Percentiles rank a stretch among this genome's conserved stretches.
Conservation (phyloP, 352 stramenopile genomes). For the Globisporangium cystogenes region DNA sequence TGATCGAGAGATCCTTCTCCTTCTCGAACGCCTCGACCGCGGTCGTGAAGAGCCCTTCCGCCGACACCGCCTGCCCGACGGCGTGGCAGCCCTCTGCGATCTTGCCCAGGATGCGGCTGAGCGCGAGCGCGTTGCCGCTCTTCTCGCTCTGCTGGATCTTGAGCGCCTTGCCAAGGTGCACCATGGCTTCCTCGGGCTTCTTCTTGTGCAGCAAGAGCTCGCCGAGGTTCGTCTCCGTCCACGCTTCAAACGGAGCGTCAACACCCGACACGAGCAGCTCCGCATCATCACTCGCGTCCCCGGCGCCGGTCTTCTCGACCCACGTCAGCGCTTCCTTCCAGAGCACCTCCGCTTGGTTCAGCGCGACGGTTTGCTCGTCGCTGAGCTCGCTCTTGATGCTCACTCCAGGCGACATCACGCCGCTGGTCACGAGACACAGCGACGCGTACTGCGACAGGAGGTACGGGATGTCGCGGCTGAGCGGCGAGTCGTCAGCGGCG, state of each 20-base stretch:
- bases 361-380: slow-evolving; percentile 34
- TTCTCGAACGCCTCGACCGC: slow-evolving; percentile 69
- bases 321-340: slow-evolving; percentile 63
- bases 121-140: slow-evolving; percentile 40
- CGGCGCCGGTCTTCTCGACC: slow-evolving; percentile 33
- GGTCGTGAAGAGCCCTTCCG: slow-evolving; percentile 63
- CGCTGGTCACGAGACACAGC: slow-evolving; percentile 43
- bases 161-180: slow-evolving; percentile 61
- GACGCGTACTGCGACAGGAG: slow-evolving; percentile 65
- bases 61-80: slow-evolving; percentile 62
- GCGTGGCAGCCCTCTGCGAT: slow-evolving; percentile 62
- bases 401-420: slow-evolving; percentile 20
- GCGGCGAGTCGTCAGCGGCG: slow-evolving; percentile 32
- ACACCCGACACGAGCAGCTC: slow-evolving; percentile 47
- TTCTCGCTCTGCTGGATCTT: slow-evolving; percentile 49
- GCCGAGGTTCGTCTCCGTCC: slow-evolving; percentile 63
- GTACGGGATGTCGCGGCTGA: slow-evolving; percentile 66
- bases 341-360: slow-evolving; percentile 62
- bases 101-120: slow-evolving; percentile 57
- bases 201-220: slow-evolving; percentile 58
- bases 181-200: slow-evolving; percentile 58
- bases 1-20: slow-evolving; percentile 37
- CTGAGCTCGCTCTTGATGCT: slow-evolving; percentile 22
- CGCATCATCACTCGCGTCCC: slow-evolving; percentile 24
- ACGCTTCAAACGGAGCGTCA: slow-evolving; percentile 56